A percentile compares a stretch with the other conserved stretches of the same genome.
phyloP scores from a whole-genome alignment of 352 stramenopile genomes.

The Stramenopiles sp. region DNA sequence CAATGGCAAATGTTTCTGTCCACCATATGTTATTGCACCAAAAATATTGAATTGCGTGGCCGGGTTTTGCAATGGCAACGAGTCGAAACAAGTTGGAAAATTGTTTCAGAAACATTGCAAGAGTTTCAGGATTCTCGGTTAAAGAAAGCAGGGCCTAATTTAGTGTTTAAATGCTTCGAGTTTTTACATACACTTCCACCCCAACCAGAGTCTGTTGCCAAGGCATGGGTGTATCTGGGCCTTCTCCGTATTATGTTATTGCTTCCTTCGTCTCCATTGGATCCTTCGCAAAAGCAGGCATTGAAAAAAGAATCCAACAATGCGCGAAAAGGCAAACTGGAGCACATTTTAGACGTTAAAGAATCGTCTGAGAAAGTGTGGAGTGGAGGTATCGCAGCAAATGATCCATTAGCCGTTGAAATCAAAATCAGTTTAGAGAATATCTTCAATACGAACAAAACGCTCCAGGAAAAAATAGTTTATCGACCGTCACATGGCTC shows the following conservation, averaged over 20 bases:
- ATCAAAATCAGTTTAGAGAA: too few species aligned
- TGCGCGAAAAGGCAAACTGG: background rate
- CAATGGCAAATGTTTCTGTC: too few species aligned
- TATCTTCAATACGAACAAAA: background rate
- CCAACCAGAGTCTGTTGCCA: too few species aligned
- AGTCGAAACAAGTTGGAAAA: background rate
- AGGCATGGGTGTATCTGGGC: constrained; percentile 62
- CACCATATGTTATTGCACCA: background rate
- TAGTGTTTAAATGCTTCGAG: background rate
- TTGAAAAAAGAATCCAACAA: constrained; percentile 56
- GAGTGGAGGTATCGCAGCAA: background rate
- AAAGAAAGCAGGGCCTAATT: background rate
- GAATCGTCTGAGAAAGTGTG: background rate
- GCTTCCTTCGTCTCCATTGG: constrained; percentile 74
- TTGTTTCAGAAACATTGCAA: background rate
- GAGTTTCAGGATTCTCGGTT: background rate
- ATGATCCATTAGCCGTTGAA: background rate
- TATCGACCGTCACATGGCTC: background rate
- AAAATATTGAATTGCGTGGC: background rate
- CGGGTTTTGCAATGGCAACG: background rate
- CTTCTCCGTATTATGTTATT: constrained; percentile 74
- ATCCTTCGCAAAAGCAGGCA: constrained; percentile 74
- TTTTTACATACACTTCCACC: too few species aligned
- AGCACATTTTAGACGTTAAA: background rate
- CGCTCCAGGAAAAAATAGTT: background rate